These are phyloP conservation scores for Didymosphaeria variabile DNA, from an alignment of 2,329 filamentous ascomycete species.

Conservation along the genomic window DNA sequence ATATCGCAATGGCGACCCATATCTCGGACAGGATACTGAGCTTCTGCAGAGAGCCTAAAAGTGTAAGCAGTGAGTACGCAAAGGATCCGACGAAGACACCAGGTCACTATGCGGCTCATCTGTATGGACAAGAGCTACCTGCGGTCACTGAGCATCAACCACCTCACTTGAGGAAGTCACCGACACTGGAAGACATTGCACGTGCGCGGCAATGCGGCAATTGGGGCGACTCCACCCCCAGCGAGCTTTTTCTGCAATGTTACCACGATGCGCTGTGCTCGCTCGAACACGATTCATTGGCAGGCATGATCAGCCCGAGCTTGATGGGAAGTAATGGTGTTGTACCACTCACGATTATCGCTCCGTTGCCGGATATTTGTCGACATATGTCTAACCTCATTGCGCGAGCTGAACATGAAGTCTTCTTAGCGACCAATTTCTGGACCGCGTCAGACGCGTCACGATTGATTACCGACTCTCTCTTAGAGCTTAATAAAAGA, in stretches of 20 bases:
- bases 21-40: slow-evolving; percentile 56
- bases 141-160: slow-evolving; percentile 35
- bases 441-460: slow-evolving; percentile 77
- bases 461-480: slow-evolving; percentile 71
- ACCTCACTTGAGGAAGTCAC: slow-evolving; percentile 22
- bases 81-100: slow-evolving; percentile 63
- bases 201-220: slow-evolving; percentile 69
- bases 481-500: slow-evolving; percentile 73
- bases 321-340: slow-evolving; percentile 70
- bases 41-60: slow-evolving; percentile 67
- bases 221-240: slow-evolving; percentile 71
- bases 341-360: slow-evolving; percentile 74
- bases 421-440: slow-evolving; percentile 78
- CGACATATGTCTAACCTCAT: slow-evolving; percentile 80
- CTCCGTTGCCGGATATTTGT: slow-evolving; percentile 73
- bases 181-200: slow-evolving; percentile 57
- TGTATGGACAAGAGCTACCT: slow-evolving; percentile 58
- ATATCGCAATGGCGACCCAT: slow-evolving; percentile 23
- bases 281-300: slow-evolving; percentile 61
- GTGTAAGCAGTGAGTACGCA: slow-evolving; percentile 64
- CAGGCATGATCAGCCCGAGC: slow-evolving; percentile 66
- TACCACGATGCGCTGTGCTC: slow-evolving; percentile 71
- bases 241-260: slow-evolving; percentile 72
- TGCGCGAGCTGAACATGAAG: slow-evolving; percentile 74
- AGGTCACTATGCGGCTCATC: slow-evolving; percentile 62